Percentiles rank a stretch among this genome's conserved stretches.
Evolutionary conservation across 805 yeast species (phyloP).

Genomic region (Metschnikowia arizonensis): DNA sequence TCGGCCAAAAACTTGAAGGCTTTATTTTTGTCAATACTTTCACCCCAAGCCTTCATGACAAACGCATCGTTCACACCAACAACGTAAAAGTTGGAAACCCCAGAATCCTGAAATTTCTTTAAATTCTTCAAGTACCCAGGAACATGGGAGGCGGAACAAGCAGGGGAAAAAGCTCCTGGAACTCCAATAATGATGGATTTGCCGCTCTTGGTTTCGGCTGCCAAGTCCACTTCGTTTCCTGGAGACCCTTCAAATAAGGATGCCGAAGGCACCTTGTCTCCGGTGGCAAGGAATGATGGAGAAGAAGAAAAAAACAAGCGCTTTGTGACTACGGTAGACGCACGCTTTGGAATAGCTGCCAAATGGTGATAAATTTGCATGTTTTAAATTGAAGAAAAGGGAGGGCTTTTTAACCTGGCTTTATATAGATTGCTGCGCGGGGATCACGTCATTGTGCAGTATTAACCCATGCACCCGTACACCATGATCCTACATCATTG

Average conservation of each 20-base stretch:
- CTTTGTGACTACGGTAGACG: not conserved
- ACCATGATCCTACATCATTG: too few species aligned
- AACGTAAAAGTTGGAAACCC: constrained; percentile 58
- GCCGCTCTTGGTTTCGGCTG: constrained; percentile 44
- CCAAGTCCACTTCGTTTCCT: constrained; percentile 55
- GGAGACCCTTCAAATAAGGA: constrained; percentile 62
- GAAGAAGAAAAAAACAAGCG: constrained; percentile 19
- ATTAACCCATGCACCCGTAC: too few species aligned
- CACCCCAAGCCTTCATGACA: constrained; percentile 79
- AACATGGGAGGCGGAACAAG: constrained; percentile 66
- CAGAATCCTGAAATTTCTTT: constrained; percentile 56
- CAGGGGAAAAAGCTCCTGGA: constrained; percentile 73
- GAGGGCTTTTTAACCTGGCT: too few species aligned
- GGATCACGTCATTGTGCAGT: too few species aligned
- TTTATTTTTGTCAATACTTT: constrained; percentile 28
- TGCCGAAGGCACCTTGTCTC: constrained; percentile 58
- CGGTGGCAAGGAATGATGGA: constrained; percentile 41
- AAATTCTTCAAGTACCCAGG: constrained; percentile 64
- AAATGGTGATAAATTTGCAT: too few species aligned
- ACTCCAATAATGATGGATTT: constrained; percentile 47
- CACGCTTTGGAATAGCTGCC: not conserved
- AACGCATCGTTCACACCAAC: constrained; percentile 85
- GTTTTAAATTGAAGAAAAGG: too few species aligned
- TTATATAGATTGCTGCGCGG: too few species aligned
- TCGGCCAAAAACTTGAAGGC: constrained; percentile 66